Base-by-base conservation (phyloP, 2,329 filamentous ascomycete species). In the Colletotrichum eleusines region DNA sequence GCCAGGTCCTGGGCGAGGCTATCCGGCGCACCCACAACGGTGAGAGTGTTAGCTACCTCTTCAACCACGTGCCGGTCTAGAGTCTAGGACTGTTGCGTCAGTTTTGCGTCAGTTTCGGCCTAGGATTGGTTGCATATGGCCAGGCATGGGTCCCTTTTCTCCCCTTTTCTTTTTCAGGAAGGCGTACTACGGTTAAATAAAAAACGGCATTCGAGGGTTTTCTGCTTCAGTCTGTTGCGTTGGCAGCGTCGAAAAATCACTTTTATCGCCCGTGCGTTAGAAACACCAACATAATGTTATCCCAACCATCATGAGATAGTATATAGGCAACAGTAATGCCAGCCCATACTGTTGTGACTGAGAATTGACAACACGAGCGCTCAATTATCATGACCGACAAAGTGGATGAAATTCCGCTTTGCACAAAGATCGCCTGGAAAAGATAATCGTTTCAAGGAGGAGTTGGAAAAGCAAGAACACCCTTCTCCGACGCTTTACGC, bases 371-470 rank as follows among this genome's bases (percentile, higher is more conserved):
- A 76, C 81, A 83, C 44, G 85, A 90, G 72, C 85, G 84, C 14
- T 86, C 96, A 3, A 82, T 82, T 31, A 91, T 90, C 0, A 89
- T 95, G 82, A 76, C 84, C 0, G 84, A 81, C 5, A 62, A n/a
- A 58, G 2, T 95, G 90, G 86, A 84, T 93, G 67, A 94, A 97
- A 78, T 98, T 97, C 76, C 88, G 93, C 35, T 94, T 98, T 75
- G 91, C 92, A 0, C 95, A 97, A 83, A 94, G 94, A 11, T 92
- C 94, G 0, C 94, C 94, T 0, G 94, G 97, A 76, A 97, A 95
- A 76, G 95, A 98, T 77, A 84, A 91, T 42, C 86, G 89, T 2
- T 97, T 98, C 77, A 82, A 90, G 8, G 80, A 88, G 28, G 89
- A 90, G 18, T 84, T 96, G 3, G 82, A 84, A 46, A 76, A 81